Evolutionary conservation across 257 asterid species (phyloP), one percentile per base, ranked within the genome.

Genomic region (Solanum virginianum): DNA sequence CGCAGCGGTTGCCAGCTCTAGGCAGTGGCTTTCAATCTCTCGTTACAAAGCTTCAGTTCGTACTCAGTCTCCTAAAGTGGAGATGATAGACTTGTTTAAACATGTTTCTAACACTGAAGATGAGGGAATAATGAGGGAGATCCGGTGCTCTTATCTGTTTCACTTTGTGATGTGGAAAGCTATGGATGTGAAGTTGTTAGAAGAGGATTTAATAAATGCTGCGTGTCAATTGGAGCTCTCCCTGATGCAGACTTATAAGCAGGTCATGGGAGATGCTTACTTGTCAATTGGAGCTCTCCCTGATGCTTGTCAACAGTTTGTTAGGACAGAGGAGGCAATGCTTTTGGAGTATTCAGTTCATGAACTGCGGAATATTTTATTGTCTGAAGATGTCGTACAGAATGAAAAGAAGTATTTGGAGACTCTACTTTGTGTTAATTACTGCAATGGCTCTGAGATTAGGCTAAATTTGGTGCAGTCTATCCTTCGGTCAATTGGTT

Each of bases 331-430:
- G 85, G 97, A 91, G 88, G 88, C 90, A 87, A 83, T 79, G 85
- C 90, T 95, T 43, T 89, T 96, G 88, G 97, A 94, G 81, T 80
- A 88, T 89, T 97, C 97, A 82, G 87, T 93, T 84, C 85, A 72
- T 86, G 93, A 91, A 89, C 90, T 94, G 87, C 91, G 90, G 89
- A 93, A 88, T 69, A 91, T 86, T 88, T 83, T 88, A 75, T 91
- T 91, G 60, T 84, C 93, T 89, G 92, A 92, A 85, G 90, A 89
- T 66, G 80, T 77, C 82, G 92, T 90, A 59, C 88, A 82, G 86
- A 92, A 85, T 84, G 98, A 94, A 89, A 90, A 88, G 80, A 91
- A 91, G 49, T 96, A 96, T 87, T 53, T 88, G 85, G 91, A 87
- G 88, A 93, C 92, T 89, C 90, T 96, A 92, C 55, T 84, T 47